Percentiles rank a stretch among this genome's conserved stretches.
Evolutionary conservation across 1,139 yeast genomes (phyloP).

Genomic region (Kurtzmaniella natalensis): DNA sequence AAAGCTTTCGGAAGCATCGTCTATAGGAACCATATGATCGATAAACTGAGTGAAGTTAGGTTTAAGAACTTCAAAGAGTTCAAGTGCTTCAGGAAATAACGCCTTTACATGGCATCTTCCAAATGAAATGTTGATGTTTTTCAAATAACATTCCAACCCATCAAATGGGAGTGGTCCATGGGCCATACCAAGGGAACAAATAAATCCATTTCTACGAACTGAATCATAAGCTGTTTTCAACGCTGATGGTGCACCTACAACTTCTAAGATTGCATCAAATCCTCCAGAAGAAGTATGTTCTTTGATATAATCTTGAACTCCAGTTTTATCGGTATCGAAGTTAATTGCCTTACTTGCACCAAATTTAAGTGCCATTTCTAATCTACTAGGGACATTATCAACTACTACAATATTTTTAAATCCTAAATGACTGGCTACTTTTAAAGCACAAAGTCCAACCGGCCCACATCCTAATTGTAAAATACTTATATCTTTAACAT

Average conservation of each 20-base stretch:
- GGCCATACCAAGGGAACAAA: slow-evolving; percentile 60
- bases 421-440: slow-evolving; percentile 44
- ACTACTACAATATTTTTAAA: slow-evolving; percentile 45
- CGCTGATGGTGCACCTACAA: slow-evolving; percentile 52
- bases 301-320: slow-evolving; percentile 19
- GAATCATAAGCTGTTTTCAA: slow-evolving; percentile 47
- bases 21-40: slow-evolving; percentile 41
- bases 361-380: slow-evolving; percentile 39
- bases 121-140: slow-evolving; percentile 54
- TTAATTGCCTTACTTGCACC: slow-evolving; percentile 45
- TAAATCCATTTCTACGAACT: slow-evolving; percentile 57
- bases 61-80: slow-evolving; percentile 42
- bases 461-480: slow-evolving; percentile 64
- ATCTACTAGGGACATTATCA: slow-evolving; percentile 46
- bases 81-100: slow-evolving; percentile 50
- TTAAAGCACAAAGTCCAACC: slow-evolving; percentile 55
- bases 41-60: slow-evolving; percentile 44
- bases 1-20: slow-evolving; percentile 45
- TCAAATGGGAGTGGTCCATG: slow-evolving; percentile 55
- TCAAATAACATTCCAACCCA: slow-evolving; percentile 56
- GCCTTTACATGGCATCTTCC: slow-evolving; percentile 66
- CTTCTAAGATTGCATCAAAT: slow-evolving; percentile 56
- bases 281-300: slow-evolving; percentile 35
- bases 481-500: slow-evolving; percentile 31
- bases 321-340: slow-evolving; percentile 32